Evolutionary conservation across 2,329 filamentous ascomycete species (phyloP).

Genomic region (Colletotrichum nymphaeae): DNA sequence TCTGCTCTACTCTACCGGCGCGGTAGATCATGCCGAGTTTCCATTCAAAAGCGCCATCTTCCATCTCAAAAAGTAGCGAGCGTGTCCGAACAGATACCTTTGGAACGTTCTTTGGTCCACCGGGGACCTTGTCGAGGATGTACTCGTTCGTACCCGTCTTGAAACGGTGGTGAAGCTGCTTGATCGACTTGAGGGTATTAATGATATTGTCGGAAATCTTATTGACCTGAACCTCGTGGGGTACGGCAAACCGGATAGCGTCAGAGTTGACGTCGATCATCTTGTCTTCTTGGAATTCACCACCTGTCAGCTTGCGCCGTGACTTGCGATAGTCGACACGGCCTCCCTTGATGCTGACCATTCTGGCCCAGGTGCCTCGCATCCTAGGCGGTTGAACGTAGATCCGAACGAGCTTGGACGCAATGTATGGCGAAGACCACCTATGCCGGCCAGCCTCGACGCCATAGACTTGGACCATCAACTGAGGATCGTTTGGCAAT

Average conservation of each 20-base stretch:
- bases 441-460: conserved; percentile 86
- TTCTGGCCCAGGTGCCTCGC: conserved; percentile 84
- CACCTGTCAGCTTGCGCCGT: conserved; percentile 72
- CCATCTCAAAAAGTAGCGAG: conserved; percentile 88
- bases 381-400: conserved; percentile 90
- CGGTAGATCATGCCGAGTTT: conserved; percentile 96
- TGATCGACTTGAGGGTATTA: conserved; percentile 86
- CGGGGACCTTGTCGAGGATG: conserved; percentile 85
- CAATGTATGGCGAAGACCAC: conserved; percentile 86
- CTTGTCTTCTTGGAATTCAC: conserved; percentile 75
- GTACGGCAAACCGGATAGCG: conserved; percentile 87
- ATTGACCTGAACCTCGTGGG: conserved; percentile 90
- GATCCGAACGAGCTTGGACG: conserved; percentile 81
- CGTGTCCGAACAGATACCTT: conserved; percentile 86
- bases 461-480: conserved; percentile 90
- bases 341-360: conserved; percentile 85
- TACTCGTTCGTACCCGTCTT: conserved; percentile 89
- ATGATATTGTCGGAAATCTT: conserved; percentile 93
- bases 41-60: conserved; percentile 98
- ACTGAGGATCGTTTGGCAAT: conserved; percentile 87
- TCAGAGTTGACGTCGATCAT: conserved; percentile 88
- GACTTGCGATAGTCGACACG: conserved; percentile 85
- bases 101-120: conserved; percentile 87
- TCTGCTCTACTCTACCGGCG: conserved; percentile 87
- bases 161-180: conserved; percentile 95